Evolutionary conservation across 805 yeast genomes (phyloP), one percentile per base, ranked within the genome.

Genomic region (Saccharomycopsis sp.): DNA sequence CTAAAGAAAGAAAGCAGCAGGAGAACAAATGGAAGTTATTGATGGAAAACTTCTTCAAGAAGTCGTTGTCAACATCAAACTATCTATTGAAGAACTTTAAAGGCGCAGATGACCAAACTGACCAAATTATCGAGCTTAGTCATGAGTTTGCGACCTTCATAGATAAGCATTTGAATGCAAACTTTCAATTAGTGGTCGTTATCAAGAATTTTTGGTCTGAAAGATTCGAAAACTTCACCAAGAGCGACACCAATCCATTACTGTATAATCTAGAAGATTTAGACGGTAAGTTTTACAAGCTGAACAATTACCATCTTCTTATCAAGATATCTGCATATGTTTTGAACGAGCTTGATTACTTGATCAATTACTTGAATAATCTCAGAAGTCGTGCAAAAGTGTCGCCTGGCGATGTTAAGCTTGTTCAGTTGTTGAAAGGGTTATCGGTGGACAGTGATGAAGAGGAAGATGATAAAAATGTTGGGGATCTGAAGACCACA

Each of bases 201-300:
- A 51, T 61, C 22, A 50, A 57, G 15, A 61, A 56, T 47, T 61
- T 56, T 38, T 61, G 63, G 63, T 12, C 23, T 2, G 62, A 61
- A 42, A 41, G 63, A 47, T 44, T 25, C 47, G 58, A 38, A 9
- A 54, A 20, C 15, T 44, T 54, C 35, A 57, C 19, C 3, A 56
- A 35, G 42, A 55, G 47, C 24, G 58, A 56, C 23, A 49, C 52
- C 9, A 9, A 22, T 3, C 56, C 56, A 20, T 23, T 56, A 24
- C 25, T 20, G 20, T 61, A 58, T 42, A 58, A 58, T 2, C 50
- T 58, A 22, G 54, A 52, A 19, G 60, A 58, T 49, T 61, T 61
- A 23, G 51, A 59, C 51, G 49, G 49, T 19, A 55, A 54, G n/a
- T 58, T 58, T 23, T 61, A 53, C 35, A 56, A 51, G 23, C 34